These are phyloP conservation scores for Teratosphaeriaceae sp. DNA, from an alignment of 2,329 filamentous ascomycete genomes.

Conservation along the genomic window DNA sequence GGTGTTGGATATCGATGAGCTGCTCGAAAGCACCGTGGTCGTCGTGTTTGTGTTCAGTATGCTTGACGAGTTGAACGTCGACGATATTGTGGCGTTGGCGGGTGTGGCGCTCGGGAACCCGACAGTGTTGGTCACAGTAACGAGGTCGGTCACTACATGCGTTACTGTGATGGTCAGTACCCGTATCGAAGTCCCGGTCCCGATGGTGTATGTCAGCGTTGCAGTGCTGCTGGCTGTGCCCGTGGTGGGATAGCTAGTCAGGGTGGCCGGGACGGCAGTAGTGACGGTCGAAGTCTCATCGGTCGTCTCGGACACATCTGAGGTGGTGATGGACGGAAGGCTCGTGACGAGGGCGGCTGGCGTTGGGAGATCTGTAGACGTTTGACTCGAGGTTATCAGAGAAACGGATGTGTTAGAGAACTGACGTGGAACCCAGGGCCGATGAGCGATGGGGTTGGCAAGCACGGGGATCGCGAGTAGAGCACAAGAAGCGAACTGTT, in stretches of 20 bases:
- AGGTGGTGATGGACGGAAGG: neutral
- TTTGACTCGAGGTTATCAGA: conserved; percentile 15
- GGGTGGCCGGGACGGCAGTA: neutral
- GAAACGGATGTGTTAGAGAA: conserved; percentile 7
- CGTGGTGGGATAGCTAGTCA: neutral
- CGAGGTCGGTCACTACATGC: neutral
- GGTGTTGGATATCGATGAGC: neutral
- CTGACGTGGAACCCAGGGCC: conserved; percentile 7
- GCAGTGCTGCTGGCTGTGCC: neutral
- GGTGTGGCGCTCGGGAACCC: neutral
- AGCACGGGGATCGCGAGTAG: conserved; percentile 9
- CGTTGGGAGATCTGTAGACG: neutral
- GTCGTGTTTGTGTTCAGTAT: neutral
- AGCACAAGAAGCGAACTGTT: conserved; percentile 9
- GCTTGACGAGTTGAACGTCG: neutral
- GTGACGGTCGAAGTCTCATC: neutral
- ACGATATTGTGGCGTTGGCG: no score
- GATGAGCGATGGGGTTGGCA: conserved; percentile 11
- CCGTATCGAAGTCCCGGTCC: neutral
- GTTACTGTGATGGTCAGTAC: conserved; percentile 1
- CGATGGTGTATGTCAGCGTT: conserved; percentile 3
- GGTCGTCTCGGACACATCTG: no score
- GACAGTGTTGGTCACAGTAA: conserved; percentile 2
- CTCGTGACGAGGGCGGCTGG: neutral
- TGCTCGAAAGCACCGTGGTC: no score